phyloP scores from a whole-genome alignment of 192 early-diverging fungal species.

The Entophlyctis luteolus region DNA sequence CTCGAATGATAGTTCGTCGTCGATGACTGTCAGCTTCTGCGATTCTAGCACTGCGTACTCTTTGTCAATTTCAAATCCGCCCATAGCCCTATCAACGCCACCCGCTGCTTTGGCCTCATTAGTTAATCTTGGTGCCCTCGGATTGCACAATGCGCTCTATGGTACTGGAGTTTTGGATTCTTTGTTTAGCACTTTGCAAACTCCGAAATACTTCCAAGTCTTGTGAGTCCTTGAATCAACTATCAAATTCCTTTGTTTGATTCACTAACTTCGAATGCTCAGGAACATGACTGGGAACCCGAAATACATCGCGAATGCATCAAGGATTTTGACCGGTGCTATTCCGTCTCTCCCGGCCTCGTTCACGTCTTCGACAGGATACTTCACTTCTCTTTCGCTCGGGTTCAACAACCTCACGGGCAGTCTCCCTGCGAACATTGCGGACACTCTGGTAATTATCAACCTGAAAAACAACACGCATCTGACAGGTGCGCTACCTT shows the following conservation, averaged over 20 bases:
- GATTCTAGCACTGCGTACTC: neutral
- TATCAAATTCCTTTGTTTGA: neutral
- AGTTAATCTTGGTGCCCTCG: neutral
- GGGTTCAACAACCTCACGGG: constrained; percentile 12
- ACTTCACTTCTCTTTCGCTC: neutral
- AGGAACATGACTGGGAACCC: constrained; percentile 23
- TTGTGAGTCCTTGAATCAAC: neutral
- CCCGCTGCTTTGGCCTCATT: neutral
- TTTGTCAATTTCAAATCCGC: constrained; percentile 8
- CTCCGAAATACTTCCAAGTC: constrained; percentile 2
- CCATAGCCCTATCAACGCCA: neutral
- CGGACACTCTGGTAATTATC: neutral
- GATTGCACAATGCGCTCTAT: constrained; percentile 3
- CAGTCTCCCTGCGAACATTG: neutral
- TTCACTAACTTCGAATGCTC: neutral
- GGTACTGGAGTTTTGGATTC: neutral
- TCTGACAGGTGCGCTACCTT: constrained; percentile 1
- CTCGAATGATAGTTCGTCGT: neutral
- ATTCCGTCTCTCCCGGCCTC: neutral
- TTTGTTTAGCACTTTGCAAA: neutral
- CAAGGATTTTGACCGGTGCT: constrained; percentile 4
- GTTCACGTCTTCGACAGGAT: neutral
- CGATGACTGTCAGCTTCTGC: constrained; percentile 9
- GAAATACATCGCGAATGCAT: no score
- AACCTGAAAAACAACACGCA: constrained; percentile 11